Percentiles rank a stretch among this genome's conserved stretches.
Evolutionary conservation across 306 rosid species (phyloP).

Genomic region (Cyclanthera cordifolia): DNA sequence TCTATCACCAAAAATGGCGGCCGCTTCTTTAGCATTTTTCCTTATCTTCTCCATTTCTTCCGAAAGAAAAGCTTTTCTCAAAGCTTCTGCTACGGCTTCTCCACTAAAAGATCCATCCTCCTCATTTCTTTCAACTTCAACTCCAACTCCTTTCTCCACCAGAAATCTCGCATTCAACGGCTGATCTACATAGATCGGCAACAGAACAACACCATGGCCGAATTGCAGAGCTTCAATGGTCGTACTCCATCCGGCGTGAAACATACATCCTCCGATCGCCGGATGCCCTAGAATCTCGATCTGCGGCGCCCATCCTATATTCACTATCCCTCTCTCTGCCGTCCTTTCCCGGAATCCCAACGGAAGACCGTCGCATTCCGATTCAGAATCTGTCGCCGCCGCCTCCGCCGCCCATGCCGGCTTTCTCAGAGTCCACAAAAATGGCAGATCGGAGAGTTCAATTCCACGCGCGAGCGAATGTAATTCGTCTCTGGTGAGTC

Average conservation of each 20-base stretch:
- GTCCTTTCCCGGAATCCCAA: conserved; percentile 19
- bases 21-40: conserved; percentile 17
- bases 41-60: conserved; percentile 32
- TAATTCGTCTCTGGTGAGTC: conserved; percentile 24
- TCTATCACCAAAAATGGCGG: conserved; percentile 14
- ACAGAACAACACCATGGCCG: conserved; percentile 25
- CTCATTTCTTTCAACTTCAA: conserved; percentile 23
- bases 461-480: conserved; percentile 35
- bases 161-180: conserved; percentile 30
- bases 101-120: conserved; percentile 33
- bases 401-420: conserved; percentile 16
- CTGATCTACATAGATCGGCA: conserved; percentile 32
- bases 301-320: conserved; percentile 30
- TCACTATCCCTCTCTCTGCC: conserved; percentile 18
- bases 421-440: conserved; percentile 31
- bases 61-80: conserved; percentile 22
- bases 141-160: conserved; percentile 28
- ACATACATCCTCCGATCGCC: conserved; percentile 32
- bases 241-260: conserved; percentile 41
- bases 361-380: conserved; percentile 17
- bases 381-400: background rate
- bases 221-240: conserved; percentile 28
- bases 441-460: conserved; percentile 29
- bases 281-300: conserved; percentile 26
- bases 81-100: conserved; percentile 23